Evolutionary conservation across 23 red algal species (phyloP), one percentile per base, ranked within the genome.

Genomic region (Cyanidium caldarium): DNA sequence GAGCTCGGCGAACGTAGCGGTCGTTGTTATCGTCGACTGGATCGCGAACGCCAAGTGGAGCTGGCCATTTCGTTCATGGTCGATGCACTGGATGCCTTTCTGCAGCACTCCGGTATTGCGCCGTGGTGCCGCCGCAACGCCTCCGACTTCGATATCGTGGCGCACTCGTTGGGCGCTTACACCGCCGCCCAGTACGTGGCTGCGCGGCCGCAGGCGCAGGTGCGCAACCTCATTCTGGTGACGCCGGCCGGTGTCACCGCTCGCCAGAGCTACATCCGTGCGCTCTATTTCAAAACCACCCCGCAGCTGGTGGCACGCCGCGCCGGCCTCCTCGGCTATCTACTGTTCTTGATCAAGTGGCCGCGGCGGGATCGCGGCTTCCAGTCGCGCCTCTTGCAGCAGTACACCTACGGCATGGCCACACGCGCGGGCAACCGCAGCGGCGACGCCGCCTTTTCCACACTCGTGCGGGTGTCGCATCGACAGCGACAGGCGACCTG

Each of bases 131-230:
- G 46, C 40, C 19, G 35, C 25, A 65, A 43, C 34, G 45, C 69
- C 13, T 3, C 33, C 26, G 37, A 29, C 34, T 78, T 91, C 65
- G 77, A 46, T 1, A 57, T 95, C 2, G 58, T 95, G 25, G 83
- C 79, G 13, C 90, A 95, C 51, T 77, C 69, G 34, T 58, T 95
- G 5, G 90, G 90, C 26, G 90, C 90, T 0, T 95, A 95, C 46
- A 35, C 87, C 21, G 77, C 90, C 34, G 39, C 75, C 20, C 75
- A 83, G 66, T 84, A 76, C 37, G 79, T 82, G 16, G 39, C 42
- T 33, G 72, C 67, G 57, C 58, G 17, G 0, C 28, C 67, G 39
- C 72, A 65, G 3, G 20, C 34, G 0, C 67, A 65, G n/a, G 79
- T 87, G 0, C 34, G 28, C n/a, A 75, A 77, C 31, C 67, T 95